Base-by-base conservation (phyloP, 2,329 filamentous ascomycete genomes). In the Xylariaceae sp. region DNA sequence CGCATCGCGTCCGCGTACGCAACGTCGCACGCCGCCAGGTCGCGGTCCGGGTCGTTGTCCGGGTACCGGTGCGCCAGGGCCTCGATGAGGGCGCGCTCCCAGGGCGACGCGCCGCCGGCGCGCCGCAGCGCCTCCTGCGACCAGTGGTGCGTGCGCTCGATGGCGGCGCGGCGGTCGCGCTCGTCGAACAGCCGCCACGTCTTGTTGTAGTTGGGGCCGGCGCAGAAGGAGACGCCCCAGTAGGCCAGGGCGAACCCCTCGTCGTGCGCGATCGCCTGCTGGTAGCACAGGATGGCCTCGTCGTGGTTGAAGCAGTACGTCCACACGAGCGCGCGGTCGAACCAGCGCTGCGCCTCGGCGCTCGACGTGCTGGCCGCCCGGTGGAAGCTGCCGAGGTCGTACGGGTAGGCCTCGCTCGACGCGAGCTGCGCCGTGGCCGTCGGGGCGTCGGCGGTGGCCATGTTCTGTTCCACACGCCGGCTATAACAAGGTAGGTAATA, bases 231-330 rank as follows among this genome's bases (percentile, higher is more conserved):
- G 19, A 71, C 48, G 0, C 70, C 70, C 68, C 69, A 75, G 39
- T 69, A 63, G 5, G 62, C 68, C 57, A 74, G 64, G 5, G 61
- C 59, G 39, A 61, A 69, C 4, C 51, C 38, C 0, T 52, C 41
- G 39, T 75, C 70, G 31, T 61, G 52, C 3, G 45, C 40, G 13
- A 68, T 61, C 4, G 64, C 68, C 21, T 59, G 51, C 33, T 65
- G 50, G 39, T 72, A 75, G 47, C 70, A 74, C 21, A 46, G 43
- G 11, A 59, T 60, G 1, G 71, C 67, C 50, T 77, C 75, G 42
- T 69, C 68, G 43, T 78, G 73, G 39, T 78, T 77, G 56, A 78
- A 79, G 5, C 59, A 70, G 50, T 75, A 78, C n/a, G 58, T 61
- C 74, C 75, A 79, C 13, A 66, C 55, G 10, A 78, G 52, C 4